Evolutionary conservation across 345 rosid species (phyloP).

Genomic region (Anacardium occidentale): DNA sequence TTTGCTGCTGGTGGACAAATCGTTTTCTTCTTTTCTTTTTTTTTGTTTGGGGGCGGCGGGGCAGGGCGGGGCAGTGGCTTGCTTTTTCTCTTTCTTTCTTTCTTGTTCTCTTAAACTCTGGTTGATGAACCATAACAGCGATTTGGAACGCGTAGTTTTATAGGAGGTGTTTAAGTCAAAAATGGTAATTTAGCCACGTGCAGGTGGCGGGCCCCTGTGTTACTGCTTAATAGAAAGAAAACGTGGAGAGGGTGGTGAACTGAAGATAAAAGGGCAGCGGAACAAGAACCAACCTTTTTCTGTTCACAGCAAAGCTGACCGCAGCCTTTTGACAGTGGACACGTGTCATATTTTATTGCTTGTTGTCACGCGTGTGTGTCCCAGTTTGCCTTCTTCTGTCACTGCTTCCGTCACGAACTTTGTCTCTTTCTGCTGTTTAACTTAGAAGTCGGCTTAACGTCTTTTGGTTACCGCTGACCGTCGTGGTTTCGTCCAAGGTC

Average conservation of each 20-base stretch:
- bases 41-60: too few species aligned
- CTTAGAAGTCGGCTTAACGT: slow-evolving; percentile 12
- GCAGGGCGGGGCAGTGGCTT: too few species aligned
- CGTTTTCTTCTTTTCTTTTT: neutral
- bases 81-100: neutral
- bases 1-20: neutral
- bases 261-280: neutral
- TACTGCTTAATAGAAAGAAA: neutral
- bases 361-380: neutral
- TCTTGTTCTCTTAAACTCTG: neutral
- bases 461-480: neutral
- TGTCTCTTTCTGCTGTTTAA: neutral
- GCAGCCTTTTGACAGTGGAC: neutral
- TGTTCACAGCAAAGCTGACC: neutral
- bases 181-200: neutral
- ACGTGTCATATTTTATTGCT: neutral
- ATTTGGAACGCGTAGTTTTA: neutral
- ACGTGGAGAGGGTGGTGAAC: neutral
- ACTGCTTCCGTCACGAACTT: slow-evolving; percentile 36
- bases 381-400: slow-evolving; percentile 16
- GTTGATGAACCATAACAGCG: neutral
- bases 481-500: neutral
- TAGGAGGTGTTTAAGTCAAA: neutral
- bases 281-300: neutral
- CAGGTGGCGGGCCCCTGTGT: neutral